Base-by-base conservation (phyloP, 2,329 filamentous ascomycete species). In the Periconia sp. region DNA sequence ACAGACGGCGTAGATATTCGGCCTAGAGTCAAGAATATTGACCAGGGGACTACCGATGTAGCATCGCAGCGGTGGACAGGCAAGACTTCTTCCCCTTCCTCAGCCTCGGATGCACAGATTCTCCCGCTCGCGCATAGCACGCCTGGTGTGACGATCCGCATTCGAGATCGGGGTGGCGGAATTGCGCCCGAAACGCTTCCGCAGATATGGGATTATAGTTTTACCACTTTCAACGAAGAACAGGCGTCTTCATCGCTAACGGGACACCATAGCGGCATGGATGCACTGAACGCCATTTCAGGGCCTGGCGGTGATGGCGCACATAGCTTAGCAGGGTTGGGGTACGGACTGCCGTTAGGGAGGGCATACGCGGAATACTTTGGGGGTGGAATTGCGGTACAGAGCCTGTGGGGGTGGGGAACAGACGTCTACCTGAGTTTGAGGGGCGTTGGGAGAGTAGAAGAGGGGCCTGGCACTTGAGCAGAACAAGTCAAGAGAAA, bases 341-440 rank as follows among this genome's bases (percentile, higher is more conserved):
- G 94, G 1, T 99, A 99, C 66, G 94, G 94, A 0, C 68, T 99
- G 50, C 94, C 94, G 1, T 73, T 99, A 16, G 91, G 91, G 39
- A 81, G 94, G 49, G 92, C 94, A 0, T 99, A 99, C 65, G 94
- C 94, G 1, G 92, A 99, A 74, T 99, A 97, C 62, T 99, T 99
- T 76, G 94, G 94, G 2, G 94, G 94, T 1, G 92, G 92, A 3
- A 94, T 99, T 45, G 86, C 86, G 4, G 86, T 99, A n/a, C 92
- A 99, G 78, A 96, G 90, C 66, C 72, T 97, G 33, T 94, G 90
- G 76, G 92, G 94, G 4, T 99, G 94, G 94, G 94, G 85, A 0
- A 85, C 83, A 3, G 83, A 86, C 71, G 82, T 85, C 1, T 86
- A 86, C 67, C 65, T 86, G 40, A 84, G 79, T 36, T 57, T 86